Evolutionary conservation across 2,329 filamentous ascomycete species (phyloP).

Genomic region (Didymella keratinophila): DNA sequence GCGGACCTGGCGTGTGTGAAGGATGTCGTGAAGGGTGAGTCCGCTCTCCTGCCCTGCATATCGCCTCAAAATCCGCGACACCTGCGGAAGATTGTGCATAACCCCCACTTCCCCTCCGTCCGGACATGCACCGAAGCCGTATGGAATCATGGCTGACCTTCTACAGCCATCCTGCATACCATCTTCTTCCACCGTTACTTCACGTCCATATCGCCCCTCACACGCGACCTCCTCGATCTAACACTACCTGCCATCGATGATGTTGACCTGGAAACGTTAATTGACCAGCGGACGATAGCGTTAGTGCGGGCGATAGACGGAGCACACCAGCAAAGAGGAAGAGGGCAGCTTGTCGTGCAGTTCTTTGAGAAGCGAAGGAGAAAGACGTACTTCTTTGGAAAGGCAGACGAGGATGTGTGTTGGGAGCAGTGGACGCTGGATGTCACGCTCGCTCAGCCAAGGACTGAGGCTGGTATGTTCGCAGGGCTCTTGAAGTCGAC

Average conservation of each 20-base stretch:
- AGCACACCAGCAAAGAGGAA: conserved; percentile 64
- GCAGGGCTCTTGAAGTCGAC: neutral
- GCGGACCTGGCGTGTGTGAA: conserved; percentile 88
- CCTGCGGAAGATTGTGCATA: neutral
- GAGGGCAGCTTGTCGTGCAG: conserved; percentile 83
- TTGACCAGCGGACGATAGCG: conserved; percentile 83
- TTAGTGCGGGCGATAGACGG: conserved; percentile 79
- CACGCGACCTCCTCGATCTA: conserved; percentile 88
- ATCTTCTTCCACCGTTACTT: conserved; percentile 99
- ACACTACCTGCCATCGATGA: conserved; percentile 90
- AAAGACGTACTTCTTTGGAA: conserved; percentile 75
- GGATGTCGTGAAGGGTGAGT: conserved; percentile 87
- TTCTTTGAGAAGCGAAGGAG: conserved; percentile 93
- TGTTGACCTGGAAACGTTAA: conserved; percentile 88
- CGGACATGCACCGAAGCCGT: neutral
- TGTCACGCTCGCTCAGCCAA: conserved; percentile 88
- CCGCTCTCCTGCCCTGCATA: conserved; percentile 12
- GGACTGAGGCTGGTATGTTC: conserved; percentile 81
- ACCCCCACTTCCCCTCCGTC: conserved; percentile 12
- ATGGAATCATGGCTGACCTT: conserved; percentile 19
- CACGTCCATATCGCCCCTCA: conserved; percentile 80
- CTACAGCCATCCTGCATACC: conserved; percentile 84
- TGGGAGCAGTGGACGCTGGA: conserved; percentile 97
- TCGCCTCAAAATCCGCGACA: conserved; percentile 13
- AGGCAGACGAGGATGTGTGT: conserved; percentile 89